A percentile compares a stretch with the other conserved stretches of the same genome.
Evolutionary conservation across 2,329 filamentous ascomycete species (phyloP).

Genomic region (Aspergillus sp.): DNA sequence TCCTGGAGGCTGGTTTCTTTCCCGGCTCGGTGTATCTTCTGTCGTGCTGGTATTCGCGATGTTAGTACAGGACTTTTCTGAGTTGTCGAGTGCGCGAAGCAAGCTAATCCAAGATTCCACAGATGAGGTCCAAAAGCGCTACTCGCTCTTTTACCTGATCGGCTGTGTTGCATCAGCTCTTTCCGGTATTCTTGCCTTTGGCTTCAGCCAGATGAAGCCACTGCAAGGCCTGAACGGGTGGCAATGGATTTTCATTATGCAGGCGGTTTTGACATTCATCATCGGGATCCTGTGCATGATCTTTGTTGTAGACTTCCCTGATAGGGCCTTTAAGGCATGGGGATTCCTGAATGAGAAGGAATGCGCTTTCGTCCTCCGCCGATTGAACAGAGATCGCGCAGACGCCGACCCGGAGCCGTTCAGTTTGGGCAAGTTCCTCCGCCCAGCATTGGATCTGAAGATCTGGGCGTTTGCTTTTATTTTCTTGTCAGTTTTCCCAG

Average conservation of each 20-base stretch:
- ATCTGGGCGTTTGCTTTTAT: constrained; percentile 56
- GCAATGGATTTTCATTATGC: constrained; percentile 59
- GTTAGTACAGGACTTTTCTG: constrained; percentile 15
- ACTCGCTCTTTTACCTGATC: constrained; percentile 51
- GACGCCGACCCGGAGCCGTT: constrained; percentile 53
- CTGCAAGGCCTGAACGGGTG: constrained; percentile 46
- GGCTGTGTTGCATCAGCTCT: constrained; percentile 50
- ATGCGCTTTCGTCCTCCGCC: constrained; percentile 50
- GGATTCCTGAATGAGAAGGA: constrained; percentile 41
- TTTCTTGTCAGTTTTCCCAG: constrained; percentile 50
- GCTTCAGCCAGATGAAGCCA: constrained; percentile 44
- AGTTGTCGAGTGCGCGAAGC: no score
- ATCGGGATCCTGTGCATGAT: constrained; percentile 30
- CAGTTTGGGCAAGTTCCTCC: constrained; percentile 47
- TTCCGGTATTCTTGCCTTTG: constrained; percentile 48
- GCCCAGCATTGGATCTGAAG: constrained; percentile 50
- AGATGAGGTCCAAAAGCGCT: constrained; percentile 36
- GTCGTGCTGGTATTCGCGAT: constrained; percentile 68
- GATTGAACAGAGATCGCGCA: constrained; percentile 54
- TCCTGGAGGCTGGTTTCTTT: constrained; percentile 57
- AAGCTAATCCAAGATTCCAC: constrained; percentile 6
- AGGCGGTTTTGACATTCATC: constrained; percentile 42
- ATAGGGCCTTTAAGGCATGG: constrained; percentile 31
- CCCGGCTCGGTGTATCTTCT: constrained; percentile 69
- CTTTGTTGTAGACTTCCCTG: constrained; percentile 41